A percentile compares a stretch with the other conserved stretches of the same genome.
Evolutionary conservation across 2,329 filamentous ascomycete species (phyloP).

Genomic region (Raffaelea arxii): DNA sequence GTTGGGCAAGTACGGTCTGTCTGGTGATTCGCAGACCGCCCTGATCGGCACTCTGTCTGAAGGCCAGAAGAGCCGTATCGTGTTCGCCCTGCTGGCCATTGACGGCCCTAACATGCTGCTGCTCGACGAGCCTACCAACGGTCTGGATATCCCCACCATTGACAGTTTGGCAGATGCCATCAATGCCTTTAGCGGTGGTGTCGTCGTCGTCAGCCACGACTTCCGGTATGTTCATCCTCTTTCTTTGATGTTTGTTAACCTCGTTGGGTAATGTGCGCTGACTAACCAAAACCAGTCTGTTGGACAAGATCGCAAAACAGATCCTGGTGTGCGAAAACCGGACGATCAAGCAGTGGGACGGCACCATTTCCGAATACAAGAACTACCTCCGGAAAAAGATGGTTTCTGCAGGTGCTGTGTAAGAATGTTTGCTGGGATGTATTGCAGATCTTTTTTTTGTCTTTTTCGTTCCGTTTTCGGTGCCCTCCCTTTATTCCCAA

Average conservation of each 20-base stretch:
- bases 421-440: conserved; percentile 24
- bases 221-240: conserved; percentile 62
- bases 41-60: conserved; percentile 97
- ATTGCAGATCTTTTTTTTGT: conserved; percentile 2
- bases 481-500: neutral
- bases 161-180: conserved; percentile 96
- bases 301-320: conserved; percentile 99
- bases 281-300: conserved; percentile 48
- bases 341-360: conserved; percentile 83
- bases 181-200: conserved; percentile 91
- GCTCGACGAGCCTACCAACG: conserved; percentile 98
- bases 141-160: conserved; percentile 97
- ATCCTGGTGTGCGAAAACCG: conserved; percentile 99
- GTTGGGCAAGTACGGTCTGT: conserved; percentile 88
- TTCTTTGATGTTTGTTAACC: neutral
- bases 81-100: conserved; percentile 92
- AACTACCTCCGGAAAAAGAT: conserved; percentile 99
- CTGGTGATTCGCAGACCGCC: conserved; percentile 87
- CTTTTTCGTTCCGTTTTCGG: neutral
- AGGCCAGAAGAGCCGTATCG: conserved; percentile 95
- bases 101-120: conserved; percentile 96
- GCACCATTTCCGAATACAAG: conserved; percentile 91
- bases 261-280: neutral
- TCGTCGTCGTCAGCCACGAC: conserved; percentile 96
- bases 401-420: conserved; percentile 78